Evolutionary conservation across 164 flowering plant species (phyloP).

Genomic region (Taxillus chinensis): DNA sequence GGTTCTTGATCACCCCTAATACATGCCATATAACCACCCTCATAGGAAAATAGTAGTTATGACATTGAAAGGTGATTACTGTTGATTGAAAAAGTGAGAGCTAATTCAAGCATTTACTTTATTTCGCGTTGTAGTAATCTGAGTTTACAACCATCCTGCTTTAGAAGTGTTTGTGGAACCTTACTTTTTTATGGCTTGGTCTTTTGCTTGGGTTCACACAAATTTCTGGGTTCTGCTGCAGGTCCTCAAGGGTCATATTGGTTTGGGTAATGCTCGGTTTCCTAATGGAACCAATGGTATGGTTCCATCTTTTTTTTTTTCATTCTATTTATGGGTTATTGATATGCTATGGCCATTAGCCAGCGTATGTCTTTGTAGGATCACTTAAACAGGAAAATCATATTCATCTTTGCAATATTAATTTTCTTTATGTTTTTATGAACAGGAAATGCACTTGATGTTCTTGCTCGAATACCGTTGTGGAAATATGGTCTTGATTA

Average conservation of each 20-base stretch:
- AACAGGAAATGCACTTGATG: constrained; percentile 70
- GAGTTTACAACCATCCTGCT: too few species aligned
- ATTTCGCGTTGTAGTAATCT: too few species aligned
- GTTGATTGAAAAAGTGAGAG: too few species aligned
- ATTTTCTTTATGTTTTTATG: neutral
- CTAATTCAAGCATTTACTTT: too few species aligned
- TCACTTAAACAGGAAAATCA: too few species aligned
- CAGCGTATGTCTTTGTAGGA: too few species aligned
- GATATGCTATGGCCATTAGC: neutral
- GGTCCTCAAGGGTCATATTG: constrained; percentile 98
- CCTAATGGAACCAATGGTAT: constrained; percentile 94
- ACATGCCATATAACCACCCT: too few species aligned
- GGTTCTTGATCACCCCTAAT: too few species aligned
- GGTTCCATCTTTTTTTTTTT: neutral
- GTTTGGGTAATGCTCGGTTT: constrained; percentile 76
- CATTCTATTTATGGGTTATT: neutral
- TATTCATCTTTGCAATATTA: neutral
- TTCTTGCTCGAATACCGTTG: constrained; percentile 86
- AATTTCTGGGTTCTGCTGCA: constrained; percentile 19
- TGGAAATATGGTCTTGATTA: constrained; percentile 98
- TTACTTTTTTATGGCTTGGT: too few species aligned
- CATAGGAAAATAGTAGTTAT: too few species aligned
- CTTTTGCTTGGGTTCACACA: neutral
- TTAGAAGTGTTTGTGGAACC: too few species aligned
- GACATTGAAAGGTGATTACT: too few species aligned